These are phyloP conservation scores for Emergomyces orientalis DNA, from an alignment of 2,329 filamentous ascomycete genomes.

Conservation along the genomic window DNA sequence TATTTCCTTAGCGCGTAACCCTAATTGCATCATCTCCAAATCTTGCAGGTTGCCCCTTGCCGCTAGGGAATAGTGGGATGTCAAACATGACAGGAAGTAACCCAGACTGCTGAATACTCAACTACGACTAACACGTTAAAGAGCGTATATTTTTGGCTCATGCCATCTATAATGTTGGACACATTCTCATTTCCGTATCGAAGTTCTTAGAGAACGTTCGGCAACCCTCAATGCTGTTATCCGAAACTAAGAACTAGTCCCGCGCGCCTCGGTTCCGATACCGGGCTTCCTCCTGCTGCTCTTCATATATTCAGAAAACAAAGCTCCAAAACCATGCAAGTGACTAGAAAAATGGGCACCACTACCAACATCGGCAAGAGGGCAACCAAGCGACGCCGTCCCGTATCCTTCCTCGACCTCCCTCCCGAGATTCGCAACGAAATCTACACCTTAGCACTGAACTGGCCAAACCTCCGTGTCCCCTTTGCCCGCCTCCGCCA, in stretches of 20 bases:
- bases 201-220: background rate
- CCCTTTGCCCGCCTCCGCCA: background rate
- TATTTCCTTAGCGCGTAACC: background rate
- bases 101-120: background rate
- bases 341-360: background rate
- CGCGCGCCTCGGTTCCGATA: background rate
- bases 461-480: slow-evolving; percentile 1
- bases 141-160: background rate
- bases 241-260: background rate
- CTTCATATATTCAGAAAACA: background rate
- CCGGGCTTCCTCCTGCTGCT: background rate
- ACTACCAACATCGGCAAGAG: background rate
- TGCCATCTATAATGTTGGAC: background rate
- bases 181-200: background rate
- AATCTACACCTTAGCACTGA: slow-evolving; percentile 1
- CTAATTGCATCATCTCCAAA: background rate
- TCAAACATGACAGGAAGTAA: too few species aligned
- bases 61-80: too few species aligned
- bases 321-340: too few species aligned
- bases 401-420: slow-evolving; percentile 3
- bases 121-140: background rate
- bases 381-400: background rate
- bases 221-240: background rate
- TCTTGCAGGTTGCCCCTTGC: background rate
- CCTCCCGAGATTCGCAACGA: slow-evolving; percentile 4